Evolutionary conservation across 495 filamentous ascomycete genomes (phyloP).

Genomic region (Penicillium pancosmium): DNA sequence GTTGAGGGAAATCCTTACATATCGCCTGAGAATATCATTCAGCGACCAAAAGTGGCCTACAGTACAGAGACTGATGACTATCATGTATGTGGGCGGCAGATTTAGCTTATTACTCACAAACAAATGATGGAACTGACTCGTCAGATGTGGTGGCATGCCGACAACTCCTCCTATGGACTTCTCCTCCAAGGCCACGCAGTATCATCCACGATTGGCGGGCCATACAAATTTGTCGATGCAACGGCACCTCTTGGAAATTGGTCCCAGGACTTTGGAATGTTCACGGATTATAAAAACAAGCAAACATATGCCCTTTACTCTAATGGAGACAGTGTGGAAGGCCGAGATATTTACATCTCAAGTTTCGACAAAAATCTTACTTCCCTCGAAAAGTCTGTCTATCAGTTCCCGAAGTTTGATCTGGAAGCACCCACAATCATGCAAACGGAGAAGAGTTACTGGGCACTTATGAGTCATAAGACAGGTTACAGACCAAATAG

Average conservation of each 20-base stretch:
- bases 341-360: constrained; percentile 29
- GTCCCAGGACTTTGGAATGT: constrained; percentile 33
- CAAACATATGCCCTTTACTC: constrained; percentile 30
- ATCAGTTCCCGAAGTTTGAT: constrained; percentile 32
- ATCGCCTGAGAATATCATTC: constrained; percentile 25
- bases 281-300: constrained; percentile 28
- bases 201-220: constrained; percentile 20
- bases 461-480: constrained; percentile 34
- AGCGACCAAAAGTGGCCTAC: constrained; percentile 32
- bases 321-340: constrained; percentile 26
- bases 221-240: constrained; percentile 31
- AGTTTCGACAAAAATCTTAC: constrained; percentile 24
- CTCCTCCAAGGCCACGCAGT: constrained; percentile 30
- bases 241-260: constrained; percentile 33
- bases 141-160: constrained; percentile 35
- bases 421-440: constrained; percentile 32
- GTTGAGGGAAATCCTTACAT: constrained; percentile 29
- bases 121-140: not conserved
- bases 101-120: not conserved
- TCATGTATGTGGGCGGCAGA: constrained; percentile 17
- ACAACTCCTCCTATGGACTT: constrained; percentile 31
- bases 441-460: constrained; percentile 31
- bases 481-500: constrained; percentile 33
- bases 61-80: constrained; percentile 26
- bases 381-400: constrained; percentile 21